phyloP scores from a whole-genome alignment of 352 stramenopile genomes.

The Thalassiosira exigua region DNA sequence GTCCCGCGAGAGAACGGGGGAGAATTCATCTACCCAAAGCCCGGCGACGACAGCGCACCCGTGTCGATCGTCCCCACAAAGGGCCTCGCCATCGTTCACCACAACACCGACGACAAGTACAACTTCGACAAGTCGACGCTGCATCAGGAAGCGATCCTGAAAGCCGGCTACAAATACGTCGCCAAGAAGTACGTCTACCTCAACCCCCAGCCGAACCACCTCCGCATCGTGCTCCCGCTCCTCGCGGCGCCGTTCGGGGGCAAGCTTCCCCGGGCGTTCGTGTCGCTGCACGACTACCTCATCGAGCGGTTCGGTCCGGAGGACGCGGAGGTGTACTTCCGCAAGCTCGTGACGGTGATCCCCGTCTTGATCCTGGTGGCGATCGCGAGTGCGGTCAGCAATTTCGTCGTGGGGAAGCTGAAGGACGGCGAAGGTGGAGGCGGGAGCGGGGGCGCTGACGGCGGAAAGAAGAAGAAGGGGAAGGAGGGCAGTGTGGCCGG shows the following conservation, averaged over 20 bases:
- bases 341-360: conserved; percentile 74
- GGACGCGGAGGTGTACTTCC: conserved; percentile 70
- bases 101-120: conserved; percentile 79
- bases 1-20: conserved; percentile 44
- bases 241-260: conserved; percentile 73
- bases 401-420: conserved; percentile 48
- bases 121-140: conserved; percentile 70
- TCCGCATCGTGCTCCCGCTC: conserved; percentile 69
- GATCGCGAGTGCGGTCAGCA: conserved; percentile 41
- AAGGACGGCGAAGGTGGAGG: conserved; percentile 21
- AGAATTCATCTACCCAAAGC: conserved; percentile 74
- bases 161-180: conserved; percentile 66
- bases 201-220: conserved; percentile 58
- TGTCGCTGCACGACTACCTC: conserved; percentile 63
- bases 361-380: conserved; percentile 63
- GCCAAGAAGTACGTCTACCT: conserved; percentile 82
- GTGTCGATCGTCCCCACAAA: conserved; percentile 71
- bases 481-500: too few relatives aligned
- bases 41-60: conserved; percentile 33
- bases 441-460: not conserved
- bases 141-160: conserved; percentile 50
- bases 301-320: conserved; percentile 75
- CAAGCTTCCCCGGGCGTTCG: conserved; percentile 57
- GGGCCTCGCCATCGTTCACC: conserved; percentile 83
- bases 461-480: conserved; percentile 24